Conservation (phyloP, 495 filamentous ascomycete genomes). For the Lepraria neglecta region DNA sequence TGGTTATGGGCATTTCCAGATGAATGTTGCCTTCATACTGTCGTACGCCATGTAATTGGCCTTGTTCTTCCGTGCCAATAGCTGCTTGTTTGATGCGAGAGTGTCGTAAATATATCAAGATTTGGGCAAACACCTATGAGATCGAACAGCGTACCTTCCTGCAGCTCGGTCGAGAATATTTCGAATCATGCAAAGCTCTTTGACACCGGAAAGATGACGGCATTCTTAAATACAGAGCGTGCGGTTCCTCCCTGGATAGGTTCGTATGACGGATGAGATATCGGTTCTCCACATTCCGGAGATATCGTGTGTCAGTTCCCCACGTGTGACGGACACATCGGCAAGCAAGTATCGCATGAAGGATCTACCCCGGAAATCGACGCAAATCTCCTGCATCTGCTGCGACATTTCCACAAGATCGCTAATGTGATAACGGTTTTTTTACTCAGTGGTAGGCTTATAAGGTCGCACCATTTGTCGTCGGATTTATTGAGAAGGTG, state of each 20-base stretch:
- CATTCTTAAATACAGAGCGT: neutral
- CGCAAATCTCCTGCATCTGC: neutral
- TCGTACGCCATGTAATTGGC: neutral
- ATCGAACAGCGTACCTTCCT: neutral
- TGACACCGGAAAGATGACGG: neutral
- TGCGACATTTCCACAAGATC: slow-evolving; percentile 2
- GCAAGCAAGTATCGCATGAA: slow-evolving; percentile 5
- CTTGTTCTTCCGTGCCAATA: slow-evolving; percentile 7
- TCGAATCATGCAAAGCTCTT: slow-evolving; percentile 5
- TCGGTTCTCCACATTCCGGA: slow-evolving; percentile 18
- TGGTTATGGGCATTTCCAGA: neutral
- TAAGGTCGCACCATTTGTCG: neutral
- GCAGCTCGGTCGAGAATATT: slow-evolving; percentile 1
- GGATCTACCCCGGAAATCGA: neutral
- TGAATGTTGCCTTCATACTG: neutral
- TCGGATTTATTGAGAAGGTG: neutral
- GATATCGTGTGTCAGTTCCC: neutral
- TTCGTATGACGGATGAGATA: slow-evolving; percentile 17
- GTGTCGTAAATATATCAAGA: neutral
- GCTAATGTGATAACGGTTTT: neutral
- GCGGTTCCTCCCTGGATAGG: slow-evolving; percentile 7
- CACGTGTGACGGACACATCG: slow-evolving; percentile 11
- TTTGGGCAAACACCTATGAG: neutral
- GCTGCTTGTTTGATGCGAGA: neutral
- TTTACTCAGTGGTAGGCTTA: slow-evolving; percentile 14